Base-by-base conservation (phyloP, 108 stramenopile genomes). In the Seminavis robusta region DNA sequence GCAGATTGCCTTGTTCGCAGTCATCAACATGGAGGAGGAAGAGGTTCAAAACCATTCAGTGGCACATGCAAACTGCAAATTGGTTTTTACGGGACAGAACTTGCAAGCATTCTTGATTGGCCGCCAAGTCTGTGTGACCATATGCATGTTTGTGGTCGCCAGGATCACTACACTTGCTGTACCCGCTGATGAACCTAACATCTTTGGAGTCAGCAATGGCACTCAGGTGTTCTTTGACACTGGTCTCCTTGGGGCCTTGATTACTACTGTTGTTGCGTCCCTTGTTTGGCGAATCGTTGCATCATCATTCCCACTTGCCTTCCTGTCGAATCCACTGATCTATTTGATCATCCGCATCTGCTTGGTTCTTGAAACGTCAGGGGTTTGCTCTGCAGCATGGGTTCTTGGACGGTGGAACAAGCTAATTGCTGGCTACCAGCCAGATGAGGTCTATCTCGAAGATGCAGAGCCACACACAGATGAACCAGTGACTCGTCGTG, bases 1-100 rank as follows among this genome's bases (percentile, higher is more conserved):
- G 48, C 82, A 84, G 47, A 79, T 84, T 65, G 77, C 82, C 20
- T 27, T 77, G 42, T 84, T 79, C 51, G 78, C 77, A n/a, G 76
- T 84, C n/a, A 37, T 46, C 20, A 71, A 77, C 30, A 17, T 84
- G 16, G 71, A 67, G 5, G 46, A 54, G 21, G 63, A 71, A 9
- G 46, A 59, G 15, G 29, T 74, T 19, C 31, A 33, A 44, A 31
- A 24, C 8, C 47, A 59, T 56, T 61, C 75, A 0, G 31, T 33
- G 15, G 76, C 79, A 5, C 16, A 19, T 15, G 26, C 15, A 8
- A 77, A 45, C 30, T 78, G 70, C 19, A 26, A 75, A 3, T 47
- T 77, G 23, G 47, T 56, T 23, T 74, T 84, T 50, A 26, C 20
- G 20, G 67, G 61, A 15, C 28, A 56, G 2, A 68, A 73, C 44